Conservation (phyloP, 306 rosid genomes). For the Cucurbita moschata region DNA sequence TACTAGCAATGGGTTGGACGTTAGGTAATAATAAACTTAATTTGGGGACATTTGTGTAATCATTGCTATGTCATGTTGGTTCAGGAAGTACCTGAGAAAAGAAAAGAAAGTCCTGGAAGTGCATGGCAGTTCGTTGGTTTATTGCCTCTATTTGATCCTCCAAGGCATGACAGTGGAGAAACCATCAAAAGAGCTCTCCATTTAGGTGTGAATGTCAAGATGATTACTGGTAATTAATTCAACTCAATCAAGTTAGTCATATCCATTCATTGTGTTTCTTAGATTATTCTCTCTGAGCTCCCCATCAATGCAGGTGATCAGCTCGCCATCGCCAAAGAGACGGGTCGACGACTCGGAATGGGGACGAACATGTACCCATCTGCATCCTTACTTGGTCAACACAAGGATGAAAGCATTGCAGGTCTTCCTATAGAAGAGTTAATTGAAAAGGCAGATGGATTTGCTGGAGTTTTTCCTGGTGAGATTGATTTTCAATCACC, state of each 20-base stretch:
- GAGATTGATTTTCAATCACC: not conserved
- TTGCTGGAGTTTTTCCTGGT: constrained; percentile 99
- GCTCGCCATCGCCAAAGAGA: constrained; percentile 95
- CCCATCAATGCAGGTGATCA: constrained; percentile 55
- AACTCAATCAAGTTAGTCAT: not conserved
- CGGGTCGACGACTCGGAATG: constrained; percentile 96
- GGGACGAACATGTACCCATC: constrained; percentile 99
- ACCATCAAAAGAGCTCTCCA: constrained; percentile 88
- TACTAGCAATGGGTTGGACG: too few relatives aligned
- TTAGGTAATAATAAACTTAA: too few relatives aligned
- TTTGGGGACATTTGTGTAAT: not conserved
- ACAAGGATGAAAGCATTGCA: constrained; percentile 76
- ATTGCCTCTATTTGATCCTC: constrained; percentile 86
- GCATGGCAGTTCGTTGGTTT: constrained; percentile 95
- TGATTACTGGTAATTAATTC: constrained; percentile 85
- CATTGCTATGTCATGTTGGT: not conserved
- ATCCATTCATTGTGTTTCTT: not conserved
- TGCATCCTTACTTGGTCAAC: constrained; percentile 82
- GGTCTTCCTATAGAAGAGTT: constrained; percentile 85
- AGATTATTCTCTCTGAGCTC: not conserved
- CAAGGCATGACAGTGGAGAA: constrained; percentile 97
- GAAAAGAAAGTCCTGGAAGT: constrained; percentile 60
- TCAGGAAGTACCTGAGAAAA: constrained; percentile 79
- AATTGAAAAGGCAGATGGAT: constrained; percentile 93
- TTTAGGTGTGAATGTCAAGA: constrained; percentile 94